Base-by-base conservation (phyloP, 2,329 filamentous ascomycete genomes). In the Cyphellophora europaea region DNA sequence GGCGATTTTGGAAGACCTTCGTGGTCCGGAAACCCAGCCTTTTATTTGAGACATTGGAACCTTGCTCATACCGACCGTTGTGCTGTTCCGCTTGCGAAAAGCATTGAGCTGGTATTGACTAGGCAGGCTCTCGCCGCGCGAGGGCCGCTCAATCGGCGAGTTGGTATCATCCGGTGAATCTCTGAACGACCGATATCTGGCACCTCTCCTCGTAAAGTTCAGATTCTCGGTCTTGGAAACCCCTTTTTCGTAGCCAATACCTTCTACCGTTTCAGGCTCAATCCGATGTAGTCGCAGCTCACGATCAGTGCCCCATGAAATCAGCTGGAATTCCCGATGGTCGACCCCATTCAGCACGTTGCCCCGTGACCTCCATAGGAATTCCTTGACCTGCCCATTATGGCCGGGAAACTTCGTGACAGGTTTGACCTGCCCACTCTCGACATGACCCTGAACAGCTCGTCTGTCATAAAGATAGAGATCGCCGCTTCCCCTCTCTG, bases 291-390 rank as follows among this genome's bases (percentile, higher is more conserved):
- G 67, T 32, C 82, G 79, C 18, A 95, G 66, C 50, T 87, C 75
- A 46, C 82, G 82, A 55, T 95, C 89, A 32, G 83, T 79, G 16
- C 87, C 87, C 88, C 88, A 95, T 0, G 88, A 88, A 0, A 95
- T 84, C 12, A 95, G 68, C 56, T 95, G 88, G 44, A 94, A 95
- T 34, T 95, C 88, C 49, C 89, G 76, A 42, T 87, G 68, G 50
- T 95, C 88, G 30, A 81, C 61, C n/a, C 73, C 71, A 35, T 85
- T 74, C 11, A 75, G 71, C 12, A 72, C 71, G 13, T 67, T 66
- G 23, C 88, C 88, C 36, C 88, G 76, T 31, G 76, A 74, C 54
- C 88, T 74, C 88, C 88, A 95, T 8, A 95, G 62, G 42, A 95
- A 95, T 50, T 95, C 88, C 52, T 91, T 93, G 18, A 85, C 86